Evolutionary conservation across 23 red algal genomes (phyloP), one percentile per base, ranked within the genome.

Genomic region (Cyanidioschyzon merolae): DNA sequence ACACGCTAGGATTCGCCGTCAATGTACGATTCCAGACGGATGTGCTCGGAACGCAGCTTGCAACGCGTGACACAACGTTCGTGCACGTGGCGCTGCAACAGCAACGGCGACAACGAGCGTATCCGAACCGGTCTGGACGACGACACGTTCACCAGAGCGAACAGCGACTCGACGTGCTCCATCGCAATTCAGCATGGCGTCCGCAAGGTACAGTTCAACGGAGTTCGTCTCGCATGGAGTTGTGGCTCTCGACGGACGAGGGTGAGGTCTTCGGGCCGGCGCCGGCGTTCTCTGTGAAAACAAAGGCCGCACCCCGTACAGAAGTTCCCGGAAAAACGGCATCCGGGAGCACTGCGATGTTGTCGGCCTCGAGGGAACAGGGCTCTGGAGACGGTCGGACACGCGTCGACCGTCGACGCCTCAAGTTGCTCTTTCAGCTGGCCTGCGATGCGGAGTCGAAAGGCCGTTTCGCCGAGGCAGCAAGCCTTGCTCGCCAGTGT

Each of bases 401-500:
- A 54, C 12, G 21, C 7, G 45, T 54, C 12, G 12, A 21, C 45
- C 7, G 45, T 37, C 74, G 29, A 37, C 1, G 31, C 0, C 75
- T 86, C 17, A 21, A 54, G 51, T 30, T 45, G 34, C 2, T 57
- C 1, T 86, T 79, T 59, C 38, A 37, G 31, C 26, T 18, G 1
- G 83, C 83, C 12, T 37, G 63, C 17, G 57, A 30, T 1, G 74
- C 75, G 1, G 83, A 86, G 79, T 21, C 31, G 18, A 32, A 38
- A 12, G 75, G 75, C 41, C 7, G 79, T 26, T 40, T 57, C 32
- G 7, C 37, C 16, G 54, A 58, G 39, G 94, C 94, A 15, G 77
- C 75, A 24, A 50, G 54, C 32, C 32, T 91, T 30, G 59, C 84
- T 2, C 80, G 67, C 37, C 67, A 91, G 35, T 91, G 94, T 76